Conservation (phyloP, 1,284 basidiomycete genomes). For the Malassezia japonica region DNA sequence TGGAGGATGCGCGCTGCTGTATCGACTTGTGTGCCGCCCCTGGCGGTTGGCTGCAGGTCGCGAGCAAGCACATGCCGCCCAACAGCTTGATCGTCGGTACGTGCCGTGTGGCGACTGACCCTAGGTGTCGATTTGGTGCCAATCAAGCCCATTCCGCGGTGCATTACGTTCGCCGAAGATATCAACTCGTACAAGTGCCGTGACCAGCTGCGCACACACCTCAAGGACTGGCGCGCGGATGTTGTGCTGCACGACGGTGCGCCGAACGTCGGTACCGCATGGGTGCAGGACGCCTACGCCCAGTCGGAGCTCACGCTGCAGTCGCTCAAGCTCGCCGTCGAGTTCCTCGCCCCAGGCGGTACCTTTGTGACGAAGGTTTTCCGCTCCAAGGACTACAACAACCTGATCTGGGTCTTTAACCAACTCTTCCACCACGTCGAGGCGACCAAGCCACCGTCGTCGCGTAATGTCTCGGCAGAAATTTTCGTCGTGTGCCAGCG, state of each 20-base stretch:
- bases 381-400: slow-evolving; percentile 96
- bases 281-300: slow-evolving; percentile 97
- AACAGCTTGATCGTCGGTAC: slow-evolving; percentile 87
- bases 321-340: slow-evolving; percentile 89
- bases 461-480: slow-evolving; percentile 96
- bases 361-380: slow-evolving; percentile 98
- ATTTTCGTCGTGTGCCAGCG: slow-evolving; percentile 98
- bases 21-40: slow-evolving; percentile 98
- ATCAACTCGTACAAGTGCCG: slow-evolving; percentile 90
- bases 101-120: not conserved
- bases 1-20: slow-evolving; percentile 81
- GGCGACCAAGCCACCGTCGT: slow-evolving; percentile 96
- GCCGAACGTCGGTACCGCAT: slow-evolving; percentile 97
- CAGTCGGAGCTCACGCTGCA: slow-evolving; percentile 95
- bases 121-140: slow-evolving; percentile 75
- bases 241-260: slow-evolving; percentile 97
- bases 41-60: slow-evolving; percentile 98
- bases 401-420: slow-evolving; percentile 95
- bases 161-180: slow-evolving; percentile 84
- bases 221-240: slow-evolving; percentile 99
- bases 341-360: slow-evolving; percentile 77
- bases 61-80: slow-evolving; percentile 93
- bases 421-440: slow-evolving; percentile 94
- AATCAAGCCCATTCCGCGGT: slow-evolving; percentile 89
- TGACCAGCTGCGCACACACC: slow-evolving; percentile 70